Evolutionary conservation across 1,139 yeast genomes (phyloP).

Genomic region (Blastobotrys proliferans): DNA sequence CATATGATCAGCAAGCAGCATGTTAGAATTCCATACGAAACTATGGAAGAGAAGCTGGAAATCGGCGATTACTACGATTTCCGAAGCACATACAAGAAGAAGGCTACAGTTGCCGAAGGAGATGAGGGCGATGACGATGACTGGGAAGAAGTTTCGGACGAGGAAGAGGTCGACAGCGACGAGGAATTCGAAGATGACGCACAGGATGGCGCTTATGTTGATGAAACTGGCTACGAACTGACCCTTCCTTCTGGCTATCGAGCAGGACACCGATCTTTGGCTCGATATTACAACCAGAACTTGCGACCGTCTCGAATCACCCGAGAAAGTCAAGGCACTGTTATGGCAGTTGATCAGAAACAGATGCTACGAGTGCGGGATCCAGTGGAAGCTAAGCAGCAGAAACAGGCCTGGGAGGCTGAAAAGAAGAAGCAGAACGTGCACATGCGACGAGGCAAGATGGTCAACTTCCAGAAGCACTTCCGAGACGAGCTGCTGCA

Average conservation of each 20-base stretch:
- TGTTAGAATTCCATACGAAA: constrained; percentile 83
- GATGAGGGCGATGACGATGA: constrained; percentile 40
- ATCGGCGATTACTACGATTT: constrained; percentile 86
- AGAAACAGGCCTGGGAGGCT: constrained; percentile 75
- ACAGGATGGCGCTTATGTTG: constrained; percentile 42
- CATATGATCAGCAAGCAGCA: constrained; percentile 87
- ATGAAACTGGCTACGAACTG: constrained; percentile 68
- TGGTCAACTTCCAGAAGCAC: constrained; percentile 83
- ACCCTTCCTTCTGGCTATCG: constrained; percentile 83
- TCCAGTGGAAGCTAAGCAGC: constrained; percentile 47
- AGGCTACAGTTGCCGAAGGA: constrained; percentile 28
- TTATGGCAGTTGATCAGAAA: constrained; percentile 88
- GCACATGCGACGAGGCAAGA: constrained; percentile 75
- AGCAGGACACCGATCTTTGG: constrained; percentile 85
- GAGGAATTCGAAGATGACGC: constrained; percentile 48
- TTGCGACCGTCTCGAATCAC: constrained; percentile 68
- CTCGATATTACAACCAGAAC: constrained; percentile 81
- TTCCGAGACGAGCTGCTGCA: constrained; percentile 89
- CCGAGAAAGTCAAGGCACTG: constrained; percentile 90
- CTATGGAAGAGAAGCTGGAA: constrained; percentile 73
- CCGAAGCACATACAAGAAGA: constrained; percentile 51
- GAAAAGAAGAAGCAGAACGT: constrained; percentile 64
- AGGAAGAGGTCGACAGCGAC: constrained; percentile 41
- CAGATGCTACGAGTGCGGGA: constrained; percentile 45
- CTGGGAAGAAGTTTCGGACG: constrained; percentile 42